These are phyloP conservation scores for Podospora didyma DNA, from an alignment of 495 filamentous ascomycete species.

Conservation along the genomic window DNA sequence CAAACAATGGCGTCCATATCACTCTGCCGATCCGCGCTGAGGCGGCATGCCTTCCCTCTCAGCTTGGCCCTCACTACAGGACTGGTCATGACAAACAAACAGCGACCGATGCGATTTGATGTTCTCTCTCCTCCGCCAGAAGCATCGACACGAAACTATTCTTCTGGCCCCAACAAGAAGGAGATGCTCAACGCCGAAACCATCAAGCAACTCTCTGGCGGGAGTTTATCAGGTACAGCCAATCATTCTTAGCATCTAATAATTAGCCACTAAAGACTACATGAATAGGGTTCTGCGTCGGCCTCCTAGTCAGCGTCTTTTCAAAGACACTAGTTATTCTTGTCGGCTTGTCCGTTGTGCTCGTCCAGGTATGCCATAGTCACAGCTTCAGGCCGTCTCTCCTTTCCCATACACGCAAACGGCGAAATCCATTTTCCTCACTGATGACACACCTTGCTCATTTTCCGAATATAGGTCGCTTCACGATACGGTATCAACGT, in stretches of 20 bases:
- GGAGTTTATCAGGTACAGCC: conserved; percentile 58
- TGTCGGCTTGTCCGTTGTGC: conserved; percentile 64
- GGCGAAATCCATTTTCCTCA: neutral
- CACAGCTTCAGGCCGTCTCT: neutral
- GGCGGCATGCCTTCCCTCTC: conserved; percentile 16
- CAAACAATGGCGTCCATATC: conserved; percentile 1
- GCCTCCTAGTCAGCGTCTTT: conserved; percentile 69
- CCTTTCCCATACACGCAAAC: neutral
- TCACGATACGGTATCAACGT: conserved; percentile 72
- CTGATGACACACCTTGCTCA: no score
- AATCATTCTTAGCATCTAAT: no score
- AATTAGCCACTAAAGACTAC: neutral
- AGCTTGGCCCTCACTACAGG: conserved; percentile 24
- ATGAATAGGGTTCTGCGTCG: conserved; percentile 57
- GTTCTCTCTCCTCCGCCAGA: conserved; percentile 1
- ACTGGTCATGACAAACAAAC: conserved; percentile 15
- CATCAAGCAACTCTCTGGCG: conserved; percentile 65
- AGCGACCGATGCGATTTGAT: conserved; percentile 31
- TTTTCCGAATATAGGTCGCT: conserved; percentile 58
- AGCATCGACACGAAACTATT: neutral
- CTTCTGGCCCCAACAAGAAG: conserved; percentile 17
- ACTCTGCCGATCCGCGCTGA: conserved; percentile 13
- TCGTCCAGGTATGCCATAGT: conserved; percentile 57
- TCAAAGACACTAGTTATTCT: conserved; percentile 69
- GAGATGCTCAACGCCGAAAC: conserved; percentile 45